Percentiles rank a stretch among this genome's conserved stretches.
phyloP scores from a whole-genome alignment of 345 rosid species.

The Linum lewisii region DNA sequence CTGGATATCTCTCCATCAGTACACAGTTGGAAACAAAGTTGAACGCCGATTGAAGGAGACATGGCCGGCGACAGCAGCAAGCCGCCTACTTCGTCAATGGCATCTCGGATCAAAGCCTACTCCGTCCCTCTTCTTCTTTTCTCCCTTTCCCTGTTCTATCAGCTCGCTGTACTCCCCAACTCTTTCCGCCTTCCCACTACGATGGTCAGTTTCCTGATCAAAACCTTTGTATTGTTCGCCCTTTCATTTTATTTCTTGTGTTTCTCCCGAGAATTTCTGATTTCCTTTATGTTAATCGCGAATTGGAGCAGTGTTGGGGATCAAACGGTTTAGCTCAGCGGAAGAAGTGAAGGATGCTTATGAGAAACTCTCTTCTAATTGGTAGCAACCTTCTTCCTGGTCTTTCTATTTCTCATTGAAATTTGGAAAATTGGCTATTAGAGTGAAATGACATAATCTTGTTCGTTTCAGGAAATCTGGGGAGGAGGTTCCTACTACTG shows the following conservation, averaged over 20 bases:
- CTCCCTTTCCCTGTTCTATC: slow-evolving; percentile 52
- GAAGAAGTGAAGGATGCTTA: slow-evolving; percentile 67
- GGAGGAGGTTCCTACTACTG: slow-evolving; percentile 29
- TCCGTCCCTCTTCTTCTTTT: slow-evolving; percentile 51
- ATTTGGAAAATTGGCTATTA: neutral
- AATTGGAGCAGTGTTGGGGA: slow-evolving; percentile 44
- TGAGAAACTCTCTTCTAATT: slow-evolving; percentile 40
- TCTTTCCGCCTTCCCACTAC: slow-evolving; percentile 69
- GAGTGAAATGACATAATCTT: neutral
- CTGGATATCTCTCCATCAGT: no score
- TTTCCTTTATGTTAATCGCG: neutral
- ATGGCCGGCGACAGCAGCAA: slow-evolving; percentile 28
- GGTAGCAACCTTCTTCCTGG: slow-evolving; percentile 29
- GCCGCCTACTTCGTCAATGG: slow-evolving; percentile 17
- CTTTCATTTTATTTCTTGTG: neutral
- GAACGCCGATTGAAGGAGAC: neutral
- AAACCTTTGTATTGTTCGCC: neutral
- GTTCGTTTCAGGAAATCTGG: slow-evolving; percentile 49
- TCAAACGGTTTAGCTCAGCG: slow-evolving; percentile 38
- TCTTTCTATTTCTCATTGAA: neutral
- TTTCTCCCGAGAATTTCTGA: neutral
- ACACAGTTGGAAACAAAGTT: neutral
- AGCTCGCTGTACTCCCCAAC: slow-evolving; percentile 67
- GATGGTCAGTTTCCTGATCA: slow-evolving; percentile 41
- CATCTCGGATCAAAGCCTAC: slow-evolving; percentile 43